Percentiles rank a stretch among this genome's conserved stretches.
phyloP scores from a whole-genome alignment of 176 grass and related monocot species.

The Alopecurus myosuroides region DNA sequence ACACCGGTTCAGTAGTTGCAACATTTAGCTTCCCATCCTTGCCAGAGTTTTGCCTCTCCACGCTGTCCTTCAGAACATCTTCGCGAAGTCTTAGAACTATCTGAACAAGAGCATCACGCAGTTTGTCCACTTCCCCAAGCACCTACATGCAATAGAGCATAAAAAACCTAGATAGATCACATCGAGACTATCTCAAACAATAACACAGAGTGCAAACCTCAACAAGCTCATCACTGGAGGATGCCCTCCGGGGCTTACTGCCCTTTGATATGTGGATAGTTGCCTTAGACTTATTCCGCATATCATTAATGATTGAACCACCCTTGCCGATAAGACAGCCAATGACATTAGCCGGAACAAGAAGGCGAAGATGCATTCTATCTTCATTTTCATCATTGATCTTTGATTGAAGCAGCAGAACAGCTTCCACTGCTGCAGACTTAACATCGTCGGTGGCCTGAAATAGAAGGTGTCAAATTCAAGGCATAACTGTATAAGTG shows the following conservation, averaged over 20 bases:
- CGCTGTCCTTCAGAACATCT: slow-evolving; percentile 82
- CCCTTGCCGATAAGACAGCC: slow-evolving; percentile 98
- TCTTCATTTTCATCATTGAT: slow-evolving; percentile 68
- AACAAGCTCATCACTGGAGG: slow-evolving; percentile 81
- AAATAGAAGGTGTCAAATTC: slow-evolving; percentile 12
- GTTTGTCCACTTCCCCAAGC: slow-evolving; percentile 68
- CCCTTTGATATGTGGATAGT: slow-evolving; percentile 89
- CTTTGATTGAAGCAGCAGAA: slow-evolving; percentile 87
- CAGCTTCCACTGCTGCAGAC: slow-evolving; percentile 92
- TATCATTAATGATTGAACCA: slow-evolving; percentile 90
- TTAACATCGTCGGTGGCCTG: slow-evolving; percentile 88
- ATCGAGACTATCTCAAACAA: background rate
- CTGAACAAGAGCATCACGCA: slow-evolving; percentile 91
- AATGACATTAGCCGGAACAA: slow-evolving; percentile 73
- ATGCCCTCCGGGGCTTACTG: slow-evolving; percentile 60
- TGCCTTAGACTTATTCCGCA: slow-evolving; percentile 80
- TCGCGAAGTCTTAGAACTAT: slow-evolving; percentile 91
- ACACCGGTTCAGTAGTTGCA: slow-evolving; percentile 51
- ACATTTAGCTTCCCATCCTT: slow-evolving; percentile 51
- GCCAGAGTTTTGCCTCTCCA: slow-evolving; percentile 56
- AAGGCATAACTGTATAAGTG: slow-evolving; percentile 1
- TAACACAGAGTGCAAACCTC: slow-evolving; percentile 48
- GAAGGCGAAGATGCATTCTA: slow-evolving; percentile 66
- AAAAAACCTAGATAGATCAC: background rate
- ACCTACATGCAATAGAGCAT: slow-evolving; percentile 43